These are phyloP conservation scores for Aegle marmelos DNA, from an alignment of 345 rosid genomes.

Conservation along the genomic window DNA sequence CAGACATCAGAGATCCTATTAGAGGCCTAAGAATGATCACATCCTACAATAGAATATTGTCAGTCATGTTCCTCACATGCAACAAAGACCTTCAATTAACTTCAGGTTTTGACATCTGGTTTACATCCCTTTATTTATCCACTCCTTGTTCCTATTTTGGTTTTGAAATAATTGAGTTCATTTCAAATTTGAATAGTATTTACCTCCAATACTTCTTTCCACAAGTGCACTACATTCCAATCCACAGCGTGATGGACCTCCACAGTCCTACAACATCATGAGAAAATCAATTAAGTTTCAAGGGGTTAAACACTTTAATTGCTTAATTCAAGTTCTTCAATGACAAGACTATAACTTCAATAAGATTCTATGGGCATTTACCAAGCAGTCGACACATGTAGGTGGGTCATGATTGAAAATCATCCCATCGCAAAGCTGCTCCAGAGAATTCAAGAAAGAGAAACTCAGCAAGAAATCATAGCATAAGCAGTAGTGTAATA, in stretches of 20 bases:
- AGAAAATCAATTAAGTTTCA: background rate
- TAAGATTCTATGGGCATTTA: conserved; percentile 36
- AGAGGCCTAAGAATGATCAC: conserved; percentile 2
- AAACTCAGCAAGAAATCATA: conserved; percentile 31
- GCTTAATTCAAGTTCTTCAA: background rate
- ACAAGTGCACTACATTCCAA: conserved; percentile 78
- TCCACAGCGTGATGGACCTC: conserved; percentile 80
- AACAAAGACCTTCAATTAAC: background rate
- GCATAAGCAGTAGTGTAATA: background rate
- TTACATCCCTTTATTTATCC: background rate
- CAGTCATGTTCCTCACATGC: conserved; percentile 2
- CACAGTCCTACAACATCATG: conserved; percentile 59
- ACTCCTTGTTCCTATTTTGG: background rate
- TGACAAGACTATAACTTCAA: background rate
- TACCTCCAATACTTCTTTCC: conserved; percentile 61
- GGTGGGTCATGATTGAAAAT: conserved; percentile 91
- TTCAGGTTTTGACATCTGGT: background rate
- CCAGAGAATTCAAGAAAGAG: conserved; percentile 29
- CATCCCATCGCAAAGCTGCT: conserved; percentile 85
- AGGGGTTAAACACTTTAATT: conserved; percentile 7
- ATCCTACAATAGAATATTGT: background rate
- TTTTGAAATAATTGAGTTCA: background rate
- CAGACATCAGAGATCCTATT: conserved; percentile 23
- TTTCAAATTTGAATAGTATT: conserved; percentile 4
- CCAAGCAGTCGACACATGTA: conserved; percentile 74